phyloP scores from a whole-genome alignment of 345 rosid species.

The Orychophragmus violaceus region DNA sequence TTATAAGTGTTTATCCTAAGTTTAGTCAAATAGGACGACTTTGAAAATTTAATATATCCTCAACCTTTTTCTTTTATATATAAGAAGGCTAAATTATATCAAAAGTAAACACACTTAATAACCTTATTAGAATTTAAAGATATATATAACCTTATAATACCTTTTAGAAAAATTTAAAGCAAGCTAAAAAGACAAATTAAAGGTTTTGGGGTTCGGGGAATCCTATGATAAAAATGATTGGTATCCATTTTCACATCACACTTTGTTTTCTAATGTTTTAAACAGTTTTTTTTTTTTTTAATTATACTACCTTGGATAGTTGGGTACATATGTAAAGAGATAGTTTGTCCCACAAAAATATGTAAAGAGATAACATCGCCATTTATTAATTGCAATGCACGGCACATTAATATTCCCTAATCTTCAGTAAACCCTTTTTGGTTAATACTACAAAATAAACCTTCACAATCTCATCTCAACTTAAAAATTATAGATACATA shows the following conservation, averaged over 20 bases:
- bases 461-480: neutral
- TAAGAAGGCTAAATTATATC: neutral
- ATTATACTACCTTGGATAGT: too few relatives aligned
- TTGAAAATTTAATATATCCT: neutral
- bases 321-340: conserved; percentile 16
- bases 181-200: conserved; percentile 10
- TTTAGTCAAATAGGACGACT: conserved; percentile 5
- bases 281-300: neutral
- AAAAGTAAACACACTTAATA: neutral
- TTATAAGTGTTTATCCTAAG: neutral
- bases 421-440: neutral
- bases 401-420: neutral
- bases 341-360: too few relatives aligned
- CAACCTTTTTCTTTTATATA: neutral
- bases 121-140: neutral
- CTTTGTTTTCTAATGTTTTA: neutral
- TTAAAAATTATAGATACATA: neutral
- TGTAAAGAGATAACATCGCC: conserved; percentile 1
- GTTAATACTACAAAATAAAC: neutral
- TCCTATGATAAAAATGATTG: conserved; percentile 26
- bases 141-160: neutral
- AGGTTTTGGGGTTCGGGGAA: conserved; percentile 3
- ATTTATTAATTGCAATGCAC: neutral
- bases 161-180: conserved; percentile 12
- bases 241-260: neutral